Evolutionary conservation across 441 rosid species (phyloP).

Genomic region (Capsella rubella): DNA sequence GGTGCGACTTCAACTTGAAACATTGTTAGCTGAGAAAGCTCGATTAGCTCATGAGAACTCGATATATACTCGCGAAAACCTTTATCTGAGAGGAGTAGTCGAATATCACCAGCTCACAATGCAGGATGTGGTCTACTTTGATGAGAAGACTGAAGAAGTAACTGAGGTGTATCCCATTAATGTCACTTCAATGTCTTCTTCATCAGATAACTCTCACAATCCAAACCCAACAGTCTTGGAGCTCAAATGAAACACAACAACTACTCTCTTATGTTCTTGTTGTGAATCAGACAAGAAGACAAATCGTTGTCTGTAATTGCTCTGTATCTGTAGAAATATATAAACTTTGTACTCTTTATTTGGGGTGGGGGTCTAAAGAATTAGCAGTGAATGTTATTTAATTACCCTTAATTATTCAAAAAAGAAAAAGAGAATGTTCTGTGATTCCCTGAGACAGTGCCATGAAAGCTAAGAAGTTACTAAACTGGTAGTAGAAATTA

Average conservation of each 20-base stretch:
- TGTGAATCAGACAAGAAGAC: slow-evolving; percentile 35
- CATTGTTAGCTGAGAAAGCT: slow-evolving; percentile 71
- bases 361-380: slow-evolving; percentile 14
- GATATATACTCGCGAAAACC: slow-evolving; percentile 65
- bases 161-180: slow-evolving; percentile 71
- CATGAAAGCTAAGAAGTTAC: neutral
- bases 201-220: slow-evolving; percentile 36
- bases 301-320: slow-evolving; percentile 30
- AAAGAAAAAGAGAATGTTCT: slow-evolving; percentile 4
- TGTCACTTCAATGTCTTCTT: slow-evolving; percentile 46
- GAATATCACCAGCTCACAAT: slow-evolving; percentile 77
- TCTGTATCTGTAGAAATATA: slow-evolving; percentile 41
- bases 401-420: slow-evolving; percentile 21
- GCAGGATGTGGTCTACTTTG: slow-evolving; percentile 78
- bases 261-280: slow-evolving; percentile 20
- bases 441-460: neutral
- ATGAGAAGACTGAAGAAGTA: slow-evolving; percentile 69
- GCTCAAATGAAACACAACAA: slow-evolving; percentile 34
- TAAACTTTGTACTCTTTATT: slow-evolving; percentile 33
- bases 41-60: slow-evolving; percentile 77
- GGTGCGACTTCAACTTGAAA: slow-evolving; percentile 73
- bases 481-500: neutral
- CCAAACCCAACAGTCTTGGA: slow-evolving; percentile 37
- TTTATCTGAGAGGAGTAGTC: slow-evolving; percentile 71
- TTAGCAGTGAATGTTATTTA: slow-evolving; percentile 29